Evolutionary conservation across 2,329 filamentous ascomycete species (phyloP), one percentile per base, ranked within the genome.

Genomic region (Venturia carpophila): DNA sequence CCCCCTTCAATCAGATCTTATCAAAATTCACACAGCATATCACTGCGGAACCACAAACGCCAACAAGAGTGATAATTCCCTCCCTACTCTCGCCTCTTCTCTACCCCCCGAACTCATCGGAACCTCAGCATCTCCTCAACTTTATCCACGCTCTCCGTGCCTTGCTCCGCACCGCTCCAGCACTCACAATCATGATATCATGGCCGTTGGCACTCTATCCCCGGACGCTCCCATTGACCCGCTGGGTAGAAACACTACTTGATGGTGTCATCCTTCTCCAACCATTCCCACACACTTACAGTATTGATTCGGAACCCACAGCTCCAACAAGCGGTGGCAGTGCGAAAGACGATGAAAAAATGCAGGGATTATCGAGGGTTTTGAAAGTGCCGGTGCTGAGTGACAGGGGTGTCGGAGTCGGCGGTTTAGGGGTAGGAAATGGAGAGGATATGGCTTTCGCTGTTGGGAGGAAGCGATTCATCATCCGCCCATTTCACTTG

Each of bases 251-350:
- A 73, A 79, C 91, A 2, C 79, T 97, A 1, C 87, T 82, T 68
- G 94, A 99, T 71, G 91, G 91, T 5, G 90, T 96, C 7, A 78
- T 97, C 27, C 92, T 97, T 75, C 81, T 99, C 17, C 86, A 90
- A 37, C 87, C 83, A 71, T 95, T 78, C 77, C 93, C 79, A 72
- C 88, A 81, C 78, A 80, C 85, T 66, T 79, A 84, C 62, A 71
- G 70, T 55, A 70, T 68, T 30, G 71, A 78, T 5, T 75, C 77
- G 2, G 75, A 76, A 47, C 27, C 42, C 24, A 58, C n/a, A 5
- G 39, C 27, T n/a, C 11, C 41, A 30, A 37, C 39, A 6, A 30
- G 19, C 17, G 47, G 64, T 7, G 78, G 75, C 9, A 77, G 77
- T 13, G 77, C 83, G 5, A 78, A 82, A 49, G 80, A 83, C 4